Base-by-base conservation (phyloP, 1,139 yeast species). In the Candida glucosophila region DNA sequence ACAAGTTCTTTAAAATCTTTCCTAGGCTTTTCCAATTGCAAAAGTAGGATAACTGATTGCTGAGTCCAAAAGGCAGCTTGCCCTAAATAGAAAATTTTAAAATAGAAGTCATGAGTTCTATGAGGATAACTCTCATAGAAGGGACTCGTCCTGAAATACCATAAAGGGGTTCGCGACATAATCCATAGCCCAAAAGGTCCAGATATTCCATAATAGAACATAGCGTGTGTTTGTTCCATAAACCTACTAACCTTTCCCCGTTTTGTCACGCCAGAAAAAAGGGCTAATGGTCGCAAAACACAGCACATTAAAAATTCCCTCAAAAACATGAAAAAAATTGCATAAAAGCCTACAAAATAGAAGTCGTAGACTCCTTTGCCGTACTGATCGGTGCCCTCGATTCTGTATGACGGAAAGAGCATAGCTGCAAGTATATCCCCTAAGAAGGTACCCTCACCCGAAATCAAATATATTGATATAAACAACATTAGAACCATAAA, bases 41-140 rank as follows among this genome's bases (percentile, higher is more conserved):
- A 63, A 29, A 77, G 57, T 35, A 90, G 63, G 15, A 90, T 79
- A 22, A 82, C 74, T 1, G 92, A 78, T 55, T 90, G 98, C 58
- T 90, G 99, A 11, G 86, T 77, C 99, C 99, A 90, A 54, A 85
- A 90, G 3, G 96, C 82, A 5, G 97, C 96, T 58, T 90, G 98
- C 20, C 85, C 76, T 37, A 90, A 63, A 52, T 90, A 92, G 49
- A 80, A 92, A 11, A 75, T 49, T 58, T 90, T 90, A 58, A 81
- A 81, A 34, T 67, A 60, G 34, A 64, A 67, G 31, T 73, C 77
- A 47, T 82, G 86, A 19, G 80, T 67, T 35, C 71, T 66, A 56
- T 92, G 97, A 8, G 98, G 98, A 49, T 80, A 90, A 17, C 70
- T 60, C 29, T 55, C 67, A 52, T 85, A 90, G 60, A 90, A 80